phyloP scores from a whole-genome alignment of 1,284 basidiomycete genomes.

The Leccinum holopus region DNA sequence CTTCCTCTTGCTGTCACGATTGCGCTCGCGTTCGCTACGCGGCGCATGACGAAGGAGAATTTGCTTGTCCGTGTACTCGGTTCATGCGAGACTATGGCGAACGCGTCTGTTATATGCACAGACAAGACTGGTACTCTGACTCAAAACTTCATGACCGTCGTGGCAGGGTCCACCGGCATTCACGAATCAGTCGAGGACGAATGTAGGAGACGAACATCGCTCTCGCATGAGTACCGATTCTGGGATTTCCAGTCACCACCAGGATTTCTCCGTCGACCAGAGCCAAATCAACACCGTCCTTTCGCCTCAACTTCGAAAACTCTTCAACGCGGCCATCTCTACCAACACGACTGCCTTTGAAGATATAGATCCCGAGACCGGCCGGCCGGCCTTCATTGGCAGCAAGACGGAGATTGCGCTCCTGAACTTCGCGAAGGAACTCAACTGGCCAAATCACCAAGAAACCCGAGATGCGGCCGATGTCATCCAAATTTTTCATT shows the following conservation, averaged over 20 bases:
- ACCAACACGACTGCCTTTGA: conserved; percentile 98
- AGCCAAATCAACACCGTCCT: conserved; percentile 65
- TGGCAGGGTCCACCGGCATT: conserved; percentile 92
- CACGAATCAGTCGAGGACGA: conserved; percentile 78
- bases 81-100: conserved; percentile 98
- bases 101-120: conserved; percentile 94
- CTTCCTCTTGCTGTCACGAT: conserved; percentile 95
- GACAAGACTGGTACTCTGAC: conserved; percentile 96
- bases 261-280: conserved; percentile 88
- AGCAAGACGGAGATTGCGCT: conserved; percentile 97
- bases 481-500: conserved; percentile 90
- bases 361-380: conserved; percentile 67
- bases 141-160: conserved; percentile 93
- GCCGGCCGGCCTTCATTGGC: conserved; percentile 77
- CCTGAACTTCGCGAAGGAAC: conserved; percentile 85
- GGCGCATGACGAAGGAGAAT: conserved; percentile 94
- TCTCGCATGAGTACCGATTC: conserved; percentile 37
- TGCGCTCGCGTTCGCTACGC: conserved; percentile 95
- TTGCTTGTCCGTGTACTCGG: conserved; percentile 93
- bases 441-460: conserved; percentile 80
- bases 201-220: conserved; percentile 60
- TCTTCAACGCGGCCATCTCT: conserved; percentile 87
- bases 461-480: conserved; percentile 64
- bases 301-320: conserved; percentile 57
- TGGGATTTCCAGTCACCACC: conserved; percentile 41